Base-by-base conservation (phyloP, 805 yeast species). In the Candida morakotiae region DNA sequence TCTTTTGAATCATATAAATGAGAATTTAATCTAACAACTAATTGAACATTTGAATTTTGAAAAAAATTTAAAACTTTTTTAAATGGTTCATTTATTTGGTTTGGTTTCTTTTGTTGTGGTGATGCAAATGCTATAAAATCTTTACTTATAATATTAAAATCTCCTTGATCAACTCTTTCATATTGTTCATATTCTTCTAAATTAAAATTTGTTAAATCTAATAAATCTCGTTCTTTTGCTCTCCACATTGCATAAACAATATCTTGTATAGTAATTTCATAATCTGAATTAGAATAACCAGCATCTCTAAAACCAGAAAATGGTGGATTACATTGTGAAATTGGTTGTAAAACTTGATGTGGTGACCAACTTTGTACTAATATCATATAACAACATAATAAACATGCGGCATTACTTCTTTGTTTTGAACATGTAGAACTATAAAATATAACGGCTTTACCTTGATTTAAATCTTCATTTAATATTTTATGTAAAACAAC, bases 51-150 rank as follows among this genome's bases (percentile, higher is more conserved):
- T 52, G 79, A 78, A 35, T 70, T 67, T 38, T 67, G 64, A 58
- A 93, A 93, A 56, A 77, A 91, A 41, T 79, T 81, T 42, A 93
- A 65, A 1, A 93, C 98, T 49, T 83, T 83, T 48, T 69, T 75
- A 58, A 89, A 87, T 1, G 93, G 86, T 52, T 82, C 89, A 51
- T 81, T 83, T 37, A 83, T 44, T 28, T 78, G 75, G 32, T 68
- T 60, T 18, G 61, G 46, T 14, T 49, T 44, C 38, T 69, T 63
- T 56, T 85, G 93, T 50, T 82, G 87, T 3, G 98, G 98, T 2
- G 97, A 88, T 4, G 98, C 98, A 72, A 93, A 93, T 21, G 98
- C 98, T 47, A 93, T 83, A 53, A 91, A 93, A 56, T 93, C 95
- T 43, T 93, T 91, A 2, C 96, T 85, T 33, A 93, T 69, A 25